These are phyloP conservation scores for Candida coleopterorum DNA, from an alignment of 805 yeast genomes.

Conservation along the genomic window DNA sequence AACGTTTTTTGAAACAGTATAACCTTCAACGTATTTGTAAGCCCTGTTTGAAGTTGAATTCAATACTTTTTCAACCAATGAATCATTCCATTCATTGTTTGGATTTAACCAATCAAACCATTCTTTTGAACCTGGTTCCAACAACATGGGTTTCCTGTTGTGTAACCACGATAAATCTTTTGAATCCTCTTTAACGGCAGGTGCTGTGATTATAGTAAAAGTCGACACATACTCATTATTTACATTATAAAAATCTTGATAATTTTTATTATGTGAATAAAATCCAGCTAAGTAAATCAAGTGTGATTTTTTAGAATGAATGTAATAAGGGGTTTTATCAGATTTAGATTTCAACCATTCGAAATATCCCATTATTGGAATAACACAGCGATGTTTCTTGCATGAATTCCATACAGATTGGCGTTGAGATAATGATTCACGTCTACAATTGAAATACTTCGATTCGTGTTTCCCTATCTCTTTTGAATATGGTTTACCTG, in stretches of 20 bases:
- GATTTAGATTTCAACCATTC: constrained; percentile 60
- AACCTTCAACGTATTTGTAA: constrained; percentile 41
- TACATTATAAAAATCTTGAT: constrained; percentile 16
- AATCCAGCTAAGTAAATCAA: constrained; percentile 60
- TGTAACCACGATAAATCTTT: constrained; percentile 65
- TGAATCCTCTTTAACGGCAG: constrained; percentile 44
- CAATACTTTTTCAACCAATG: constrained; percentile 36
- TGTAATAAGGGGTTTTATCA: constrained; percentile 59
- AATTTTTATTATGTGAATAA: constrained; percentile 33
- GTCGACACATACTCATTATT: constrained; percentile 31
- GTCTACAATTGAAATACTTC: constrained; percentile 69
- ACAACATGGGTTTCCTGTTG: constrained; percentile 69
- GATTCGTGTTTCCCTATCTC: constrained; percentile 34
- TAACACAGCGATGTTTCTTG: constrained; percentile 56
- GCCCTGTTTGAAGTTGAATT: constrained; percentile 27
- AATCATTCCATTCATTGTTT: constrained; percentile 30
- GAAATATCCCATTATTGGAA: constrained; percentile 79
- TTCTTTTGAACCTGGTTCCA: constrained; percentile 52
- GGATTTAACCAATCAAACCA: constrained; percentile 65
- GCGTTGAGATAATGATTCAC: constrained; percentile 49
- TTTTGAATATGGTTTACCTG: constrained; percentile 20
- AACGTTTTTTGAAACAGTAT: constrained; percentile 56
- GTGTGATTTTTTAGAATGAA: constrained; percentile 47
- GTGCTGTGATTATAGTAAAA: constrained; percentile 71
- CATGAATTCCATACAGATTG: constrained; percentile 56